Conservation (phyloP, 345 rosid genomes). For the Leavenworthia alabamica region DNA sequence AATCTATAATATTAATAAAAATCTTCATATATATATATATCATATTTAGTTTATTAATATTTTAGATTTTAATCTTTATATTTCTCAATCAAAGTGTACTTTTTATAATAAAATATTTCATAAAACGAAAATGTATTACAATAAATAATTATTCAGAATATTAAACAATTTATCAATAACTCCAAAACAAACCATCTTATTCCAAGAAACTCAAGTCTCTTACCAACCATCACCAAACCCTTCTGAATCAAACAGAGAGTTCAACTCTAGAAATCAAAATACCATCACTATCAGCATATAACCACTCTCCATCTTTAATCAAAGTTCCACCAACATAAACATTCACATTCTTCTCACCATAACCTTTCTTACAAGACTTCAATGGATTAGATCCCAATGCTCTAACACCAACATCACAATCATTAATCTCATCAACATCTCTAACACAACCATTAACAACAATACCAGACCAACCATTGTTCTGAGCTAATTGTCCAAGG, state of each 20-base stretch:
- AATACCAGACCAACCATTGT: slow-evolving; percentile 76
- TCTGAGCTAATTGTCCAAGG: slow-evolving; percentile 63
- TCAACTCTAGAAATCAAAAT: slow-evolving; percentile 58
- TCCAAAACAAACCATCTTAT: neutral
- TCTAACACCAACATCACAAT: slow-evolving; percentile 65
- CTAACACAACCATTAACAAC: slow-evolving; percentile 79
- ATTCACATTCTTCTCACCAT: slow-evolving; percentile 61
- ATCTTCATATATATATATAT: too few relatives aligned
- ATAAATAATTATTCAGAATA: too few relatives aligned
- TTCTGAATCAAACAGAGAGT: slow-evolving; percentile 38
- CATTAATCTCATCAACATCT: slow-evolving; percentile 80
- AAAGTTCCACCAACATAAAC: slow-evolving; percentile 55
- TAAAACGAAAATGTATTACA: too few relatives aligned
- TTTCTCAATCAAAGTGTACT: too few relatives aligned
- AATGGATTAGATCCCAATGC: too few relatives aligned
- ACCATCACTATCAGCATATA: slow-evolving; percentile 85
- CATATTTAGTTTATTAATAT: too few relatives aligned
- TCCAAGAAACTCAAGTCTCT: neutral
- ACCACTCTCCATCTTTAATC: slow-evolving; percentile 72
- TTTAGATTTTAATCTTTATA: too few relatives aligned
- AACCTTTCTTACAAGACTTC: slow-evolving; percentile 69
- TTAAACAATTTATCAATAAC: too few relatives aligned
- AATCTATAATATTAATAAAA: too few relatives aligned
- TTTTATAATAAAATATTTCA: too few relatives aligned
- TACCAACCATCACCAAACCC: neutral